phyloP scores from a whole-genome alignment of 106 monocot species.

The Vanilla planifolia region DNA sequence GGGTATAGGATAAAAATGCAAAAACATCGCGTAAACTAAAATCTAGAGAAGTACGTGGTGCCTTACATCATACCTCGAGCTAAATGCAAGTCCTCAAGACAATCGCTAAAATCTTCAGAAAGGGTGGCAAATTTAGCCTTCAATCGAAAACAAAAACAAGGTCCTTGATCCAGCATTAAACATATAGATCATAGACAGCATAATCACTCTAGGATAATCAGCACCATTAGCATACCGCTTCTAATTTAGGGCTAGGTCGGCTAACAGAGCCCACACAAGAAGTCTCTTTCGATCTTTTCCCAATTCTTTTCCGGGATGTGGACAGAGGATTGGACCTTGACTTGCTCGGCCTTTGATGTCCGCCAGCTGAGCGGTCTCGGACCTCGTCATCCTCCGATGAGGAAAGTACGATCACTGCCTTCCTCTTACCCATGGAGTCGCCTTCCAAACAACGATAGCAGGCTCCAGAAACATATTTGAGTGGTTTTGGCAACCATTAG shows the following conservation, averaged over 20 bases:
- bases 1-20: no score
- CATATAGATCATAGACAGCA: neutral
- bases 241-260: neutral
- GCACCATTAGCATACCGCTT: neutral
- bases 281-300: neutral
- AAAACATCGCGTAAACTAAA: no score
- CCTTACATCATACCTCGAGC: conserved; percentile 1
- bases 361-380: neutral
- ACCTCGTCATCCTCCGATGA: conserved; percentile 2
- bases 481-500: neutral
- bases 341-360: neutral
- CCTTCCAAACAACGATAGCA: neutral
- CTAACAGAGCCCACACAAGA: neutral
- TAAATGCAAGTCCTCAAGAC: conserved; percentile 4
- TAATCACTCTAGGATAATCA: neutral
- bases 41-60: no score
- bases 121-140: neutral
- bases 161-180: neutral
- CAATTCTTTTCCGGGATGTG: neutral
- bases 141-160: neutral
- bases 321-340: conserved; percentile 1
- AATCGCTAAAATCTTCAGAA: conserved; percentile 5
- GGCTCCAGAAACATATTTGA: neutral
- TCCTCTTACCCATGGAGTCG: conserved; percentile 5
- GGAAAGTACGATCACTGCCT: neutral